Base-by-base conservation (phyloP, 257 asterid genomes). In the Fraxinus quadrangulata region DNA sequence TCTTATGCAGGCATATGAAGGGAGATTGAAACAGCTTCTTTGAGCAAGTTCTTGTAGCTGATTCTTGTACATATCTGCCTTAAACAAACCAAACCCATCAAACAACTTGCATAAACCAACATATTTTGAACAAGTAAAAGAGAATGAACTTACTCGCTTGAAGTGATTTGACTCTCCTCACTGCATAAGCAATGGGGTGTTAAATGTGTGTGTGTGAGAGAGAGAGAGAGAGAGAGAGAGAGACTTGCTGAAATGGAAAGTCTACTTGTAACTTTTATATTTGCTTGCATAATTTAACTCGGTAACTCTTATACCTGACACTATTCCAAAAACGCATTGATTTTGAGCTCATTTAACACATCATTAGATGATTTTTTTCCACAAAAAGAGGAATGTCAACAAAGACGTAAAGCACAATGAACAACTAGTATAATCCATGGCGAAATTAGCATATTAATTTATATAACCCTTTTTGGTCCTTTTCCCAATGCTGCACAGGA, bases 11-110 rank as follows among this genome's bases (percentile, higher is more conserved):
- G 88, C 75, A 5, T 87, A 87, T 0, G 88, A 75, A 59, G 90
- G 90, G 6, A 87, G 90, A 69, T 85, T 87, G 85, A 87, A 87
- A 30, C 90, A 86, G 73, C 90, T 86, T 56, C 90, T 70, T 45
- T 86, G 90, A 72, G 90, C 90, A 2, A 86, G 79, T 68, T 87
- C 90, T 37, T 87, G 90, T 24, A 87, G 80, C 78, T 87, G 90
- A 51, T 84, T 87, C 85, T 87, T 87, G 87, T 80, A 87, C 90
- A 87, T 87, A 37, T 79, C 47, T 66, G 67, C 33, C 33, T 31
- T 5, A 23, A 61, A 61, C 30, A 59, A 68, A 51, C 36, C 6
- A 49, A 67, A 39, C 30, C 45, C 39, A 69, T 79, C 71, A 79
- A 28, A 42, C 36, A 69, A 2, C 11, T 47, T 66, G 78, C 34